phyloP scores from a whole-genome alignment of 2,329 filamentous ascomycete genomes.

The Fusarium sp. region DNA sequence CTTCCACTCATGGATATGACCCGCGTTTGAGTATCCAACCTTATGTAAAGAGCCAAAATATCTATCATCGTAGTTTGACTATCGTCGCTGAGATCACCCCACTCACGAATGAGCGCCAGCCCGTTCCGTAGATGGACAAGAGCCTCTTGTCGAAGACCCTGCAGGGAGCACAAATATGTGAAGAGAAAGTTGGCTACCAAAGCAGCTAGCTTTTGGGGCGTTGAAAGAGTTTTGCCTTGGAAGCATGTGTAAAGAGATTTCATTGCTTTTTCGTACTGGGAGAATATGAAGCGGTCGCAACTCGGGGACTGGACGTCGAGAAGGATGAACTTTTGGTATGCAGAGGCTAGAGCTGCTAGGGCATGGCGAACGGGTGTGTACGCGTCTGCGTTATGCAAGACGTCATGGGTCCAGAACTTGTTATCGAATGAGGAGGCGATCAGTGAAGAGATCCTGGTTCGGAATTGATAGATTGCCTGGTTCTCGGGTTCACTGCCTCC shows the following conservation, averaged over 20 bases:
- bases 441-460: background rate
- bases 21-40: background rate
- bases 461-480: slow-evolving; percentile 7
- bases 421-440: background rate
- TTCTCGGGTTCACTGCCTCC: background rate
- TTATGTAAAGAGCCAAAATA: background rate
- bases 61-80: background rate
- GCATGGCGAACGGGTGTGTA: background rate
- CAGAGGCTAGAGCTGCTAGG: background rate
- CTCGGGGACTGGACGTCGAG: background rate
- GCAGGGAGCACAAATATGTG: background rate
- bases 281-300: background rate
- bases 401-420: background rate
- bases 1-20: background rate
- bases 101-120: background rate
- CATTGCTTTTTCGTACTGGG: background rate
- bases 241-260: background rate
- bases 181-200: background rate
- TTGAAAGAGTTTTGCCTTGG: accelerated
- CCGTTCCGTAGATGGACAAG: background rate
- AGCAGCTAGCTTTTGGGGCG: background rate
- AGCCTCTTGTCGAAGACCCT: background rate
- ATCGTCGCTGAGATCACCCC: accelerated
- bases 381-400: background rate
- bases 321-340: background rate